Evolutionary conservation across 2,329 filamentous ascomycete genomes (phyloP).

Genomic region (Stagonosporopsis rhizophila): DNA sequence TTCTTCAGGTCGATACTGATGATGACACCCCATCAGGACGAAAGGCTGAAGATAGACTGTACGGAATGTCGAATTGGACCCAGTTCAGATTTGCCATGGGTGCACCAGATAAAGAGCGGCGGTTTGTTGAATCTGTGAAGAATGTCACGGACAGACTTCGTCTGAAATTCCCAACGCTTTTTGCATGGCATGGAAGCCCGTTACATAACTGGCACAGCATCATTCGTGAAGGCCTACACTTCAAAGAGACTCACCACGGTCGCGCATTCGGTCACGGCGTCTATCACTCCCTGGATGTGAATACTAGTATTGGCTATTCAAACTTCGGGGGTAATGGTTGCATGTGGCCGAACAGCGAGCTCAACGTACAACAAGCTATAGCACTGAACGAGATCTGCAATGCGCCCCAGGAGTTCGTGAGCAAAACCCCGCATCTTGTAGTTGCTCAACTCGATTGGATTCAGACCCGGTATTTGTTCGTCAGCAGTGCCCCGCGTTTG

Average conservation of each 20-base stretch:
- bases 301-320: conserved; percentile 63
- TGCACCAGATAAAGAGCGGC: conserved; percentile 84
- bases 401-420: conserved; percentile 66
- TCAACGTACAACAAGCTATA: conserved; percentile 67
- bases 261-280: conserved; percentile 79
- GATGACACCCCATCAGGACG: conserved; percentile 24
- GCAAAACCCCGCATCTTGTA: conserved; percentile 68
- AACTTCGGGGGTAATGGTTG: conserved; percentile 10
- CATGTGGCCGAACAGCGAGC: conserved; percentile 70
- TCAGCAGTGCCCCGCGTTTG: conserved; percentile 44
- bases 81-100: conserved; percentile 91
- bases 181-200: conserved; percentile 85
- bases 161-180: conserved; percentile 70
- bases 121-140: conserved; percentile 71
- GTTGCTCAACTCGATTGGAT: conserved; percentile 83
- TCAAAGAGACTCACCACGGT: conserved; percentile 67
- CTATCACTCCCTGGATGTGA: conserved; percentile 73
- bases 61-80: conserved; percentile 70
- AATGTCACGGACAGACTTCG: conserved; percentile 51
- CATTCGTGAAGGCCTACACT: conserved; percentile 81
- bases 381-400: conserved; percentile 90
- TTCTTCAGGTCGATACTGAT: conserved; percentile 71
- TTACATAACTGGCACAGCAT: conserved; percentile 89
- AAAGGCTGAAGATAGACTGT: conserved; percentile 61
- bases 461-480: conserved; percentile 84